Conservation (phyloP, 495 filamentous ascomycete species). For the Penicillium nucicola region DNA sequence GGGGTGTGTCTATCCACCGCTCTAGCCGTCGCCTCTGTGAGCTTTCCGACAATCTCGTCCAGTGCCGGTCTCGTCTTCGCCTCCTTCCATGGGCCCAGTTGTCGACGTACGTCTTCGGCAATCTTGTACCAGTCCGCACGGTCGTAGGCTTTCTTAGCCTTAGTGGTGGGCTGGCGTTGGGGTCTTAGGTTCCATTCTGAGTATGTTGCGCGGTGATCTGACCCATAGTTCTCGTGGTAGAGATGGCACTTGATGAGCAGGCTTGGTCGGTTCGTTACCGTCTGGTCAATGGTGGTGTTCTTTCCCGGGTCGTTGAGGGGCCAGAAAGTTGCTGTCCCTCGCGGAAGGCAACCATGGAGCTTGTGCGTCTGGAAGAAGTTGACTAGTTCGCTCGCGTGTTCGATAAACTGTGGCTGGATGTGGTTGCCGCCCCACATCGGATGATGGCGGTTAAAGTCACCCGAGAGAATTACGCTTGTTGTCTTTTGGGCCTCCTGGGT, state of each 20-base stretch:
- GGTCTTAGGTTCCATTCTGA: constrained; percentile 20
- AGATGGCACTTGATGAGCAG: constrained; percentile 16
- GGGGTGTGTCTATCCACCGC: too few relatives aligned
- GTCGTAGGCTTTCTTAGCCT: constrained; percentile 19
- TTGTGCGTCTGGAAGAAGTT: constrained; percentile 13
- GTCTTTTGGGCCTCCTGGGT: neutral
- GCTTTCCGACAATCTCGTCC: neutral
- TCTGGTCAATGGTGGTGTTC: constrained; percentile 18
- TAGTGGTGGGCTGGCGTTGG: constrained; percentile 1
- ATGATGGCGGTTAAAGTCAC: constrained; percentile 25
- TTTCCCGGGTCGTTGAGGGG: constrained; percentile 13
- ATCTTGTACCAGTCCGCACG: constrained; percentile 21
- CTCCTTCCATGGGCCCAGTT: constrained; percentile 6
- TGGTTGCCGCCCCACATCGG: constrained; percentile 18
- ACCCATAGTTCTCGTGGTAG: constrained; percentile 21
- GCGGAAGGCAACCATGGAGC: constrained; percentile 11
- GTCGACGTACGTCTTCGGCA: constrained; percentile 5
- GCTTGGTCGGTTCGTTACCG: constrained; percentile 8
- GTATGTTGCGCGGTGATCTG: constrained; percentile 15
- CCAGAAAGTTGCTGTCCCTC: constrained; percentile 16
- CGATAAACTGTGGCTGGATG: constrained; percentile 11
- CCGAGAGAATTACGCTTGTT: constrained; percentile 16
- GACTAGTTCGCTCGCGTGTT: constrained; percentile 18
- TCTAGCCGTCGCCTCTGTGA: too few relatives aligned
- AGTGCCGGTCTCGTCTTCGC: constrained; percentile 6